These are phyloP conservation scores for Candida vaughaniae DNA, from an alignment of 805 yeast species.

Conservation along the genomic window DNA sequence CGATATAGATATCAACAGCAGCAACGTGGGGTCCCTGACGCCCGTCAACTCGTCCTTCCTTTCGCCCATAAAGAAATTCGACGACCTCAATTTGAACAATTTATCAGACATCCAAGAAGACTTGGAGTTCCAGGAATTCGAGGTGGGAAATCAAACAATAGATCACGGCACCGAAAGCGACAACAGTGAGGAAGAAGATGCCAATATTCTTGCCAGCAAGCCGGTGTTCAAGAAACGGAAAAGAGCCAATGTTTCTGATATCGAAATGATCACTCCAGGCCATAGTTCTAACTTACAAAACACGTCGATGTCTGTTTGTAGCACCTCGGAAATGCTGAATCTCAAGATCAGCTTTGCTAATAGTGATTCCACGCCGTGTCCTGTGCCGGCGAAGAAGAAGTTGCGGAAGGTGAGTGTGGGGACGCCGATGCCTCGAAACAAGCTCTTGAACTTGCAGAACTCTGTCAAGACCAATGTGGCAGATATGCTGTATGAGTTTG, in stretches of 20 bases:
- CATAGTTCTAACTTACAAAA: neutral
- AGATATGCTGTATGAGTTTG: constrained; percentile 12
- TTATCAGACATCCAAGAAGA: constrained; percentile 15
- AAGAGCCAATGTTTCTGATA: constrained; percentile 18
- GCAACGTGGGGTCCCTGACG: constrained; percentile 11
- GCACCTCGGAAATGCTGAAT: constrained; percentile 6
- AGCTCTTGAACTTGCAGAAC: constrained; percentile 30
- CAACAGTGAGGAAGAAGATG: constrained; percentile 15
- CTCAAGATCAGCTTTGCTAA: constrained; percentile 14
- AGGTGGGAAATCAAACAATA: constrained; percentile 4
- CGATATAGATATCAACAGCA: constrained; percentile 10
- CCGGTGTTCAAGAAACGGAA: constrained; percentile 27
- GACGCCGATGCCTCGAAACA: constrained; percentile 14
- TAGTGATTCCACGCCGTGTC: constrained; percentile 45
- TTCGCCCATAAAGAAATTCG: constrained; percentile 37
- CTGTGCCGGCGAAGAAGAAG: constrained; percentile 36
- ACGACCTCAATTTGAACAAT: constrained; percentile 30
- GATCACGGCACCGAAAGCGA: constrained; percentile 8
- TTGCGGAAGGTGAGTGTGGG: constrained; percentile 21
- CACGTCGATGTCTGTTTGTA: constrained; percentile 12
- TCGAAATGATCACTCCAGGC: constrained; percentile 16
- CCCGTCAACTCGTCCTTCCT: constrained; percentile 20
- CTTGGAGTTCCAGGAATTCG: constrained; percentile 8
- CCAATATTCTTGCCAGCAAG: constrained; percentile 3
- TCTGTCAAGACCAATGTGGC: constrained; percentile 29